phyloP scores from a whole-genome alignment of 2,329 filamentous ascomycete genomes.

The Botrytis elliptica region DNA sequence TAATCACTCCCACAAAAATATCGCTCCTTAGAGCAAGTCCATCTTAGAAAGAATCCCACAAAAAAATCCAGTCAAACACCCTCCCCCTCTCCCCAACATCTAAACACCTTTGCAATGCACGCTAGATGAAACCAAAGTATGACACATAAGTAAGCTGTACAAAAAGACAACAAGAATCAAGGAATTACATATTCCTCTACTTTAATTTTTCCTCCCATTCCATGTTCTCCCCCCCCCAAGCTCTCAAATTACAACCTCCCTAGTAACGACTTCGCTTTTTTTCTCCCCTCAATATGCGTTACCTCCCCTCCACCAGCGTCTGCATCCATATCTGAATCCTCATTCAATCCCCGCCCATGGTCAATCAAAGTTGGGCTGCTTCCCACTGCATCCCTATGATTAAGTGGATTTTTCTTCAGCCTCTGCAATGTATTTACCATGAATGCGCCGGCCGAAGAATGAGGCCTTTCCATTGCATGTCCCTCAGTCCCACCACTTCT shows the following conservation, averaged over 20 bases:
- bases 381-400: background rate
- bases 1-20: background rate
- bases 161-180: background rate
- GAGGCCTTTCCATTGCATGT: conserved; percentile 13
- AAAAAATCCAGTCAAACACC: background rate
- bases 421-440: background rate
- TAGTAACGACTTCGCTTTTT: conserved; percentile 1
- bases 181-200: background rate
- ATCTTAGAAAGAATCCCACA: background rate
- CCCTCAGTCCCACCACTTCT: conserved; percentile 22
- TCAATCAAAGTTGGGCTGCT: background rate
- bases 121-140: conserved; percentile 5
- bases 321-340: background rate
- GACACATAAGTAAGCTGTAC: background rate
- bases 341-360: background rate
- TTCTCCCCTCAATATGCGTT: background rate
- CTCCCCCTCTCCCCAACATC: background rate
- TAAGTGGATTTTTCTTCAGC: background rate
- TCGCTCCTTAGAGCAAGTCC: background rate
- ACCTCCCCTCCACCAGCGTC: background rate
- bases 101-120: conserved; percentile 10
- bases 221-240: background rate
- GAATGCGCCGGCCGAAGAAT: background rate
- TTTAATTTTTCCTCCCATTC: background rate
- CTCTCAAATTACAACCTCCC: background rate